These are phyloP conservation scores for Mycosphaerella sp. DNA, from an alignment of 2,329 filamentous ascomycete species.

Conservation along the genomic window DNA sequence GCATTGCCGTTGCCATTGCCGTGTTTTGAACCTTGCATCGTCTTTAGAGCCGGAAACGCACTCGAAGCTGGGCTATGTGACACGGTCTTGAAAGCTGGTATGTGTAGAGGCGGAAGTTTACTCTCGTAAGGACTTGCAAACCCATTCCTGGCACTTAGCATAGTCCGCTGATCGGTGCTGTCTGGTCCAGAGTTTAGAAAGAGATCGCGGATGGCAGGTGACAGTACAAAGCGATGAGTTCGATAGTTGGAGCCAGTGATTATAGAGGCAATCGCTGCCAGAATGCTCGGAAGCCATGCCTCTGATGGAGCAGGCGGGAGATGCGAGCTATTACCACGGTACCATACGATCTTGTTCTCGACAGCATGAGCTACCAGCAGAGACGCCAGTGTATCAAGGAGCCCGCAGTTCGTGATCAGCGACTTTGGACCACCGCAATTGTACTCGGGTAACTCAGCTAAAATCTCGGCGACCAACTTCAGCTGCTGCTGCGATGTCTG, in stretches of 20 bases:
- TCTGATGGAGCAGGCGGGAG: slow-evolving; percentile 51
- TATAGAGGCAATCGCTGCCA: slow-evolving; percentile 72
- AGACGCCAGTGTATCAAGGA: slow-evolving; percentile 71
- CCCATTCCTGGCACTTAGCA: slow-evolving; percentile 25
- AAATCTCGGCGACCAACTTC: slow-evolving; percentile 52
- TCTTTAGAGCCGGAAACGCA: slow-evolving; percentile 41
- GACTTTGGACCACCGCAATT: slow-evolving; percentile 53
- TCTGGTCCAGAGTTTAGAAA: slow-evolving; percentile 23
- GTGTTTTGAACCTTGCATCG: slow-evolving; percentile 25
- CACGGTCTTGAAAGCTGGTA: slow-evolving; percentile 36
- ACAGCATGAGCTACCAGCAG: slow-evolving; percentile 60
- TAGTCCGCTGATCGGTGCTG: slow-evolving; percentile 22
- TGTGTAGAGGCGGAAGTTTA: slow-evolving; percentile 36
- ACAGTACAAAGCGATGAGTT: slow-evolving; percentile 52
- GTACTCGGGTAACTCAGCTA: slow-evolving; percentile 60
- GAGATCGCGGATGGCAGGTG: slow-evolving; percentile 43
- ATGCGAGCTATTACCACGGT: slow-evolving; percentile 21
- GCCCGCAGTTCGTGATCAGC: slow-evolving; percentile 62
- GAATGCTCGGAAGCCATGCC: slow-evolving; percentile 57
- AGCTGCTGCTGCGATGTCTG: slow-evolving; percentile 57
- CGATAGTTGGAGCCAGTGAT: slow-evolving; percentile 73
- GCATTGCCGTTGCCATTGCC: slow-evolving; percentile 10
- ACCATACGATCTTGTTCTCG: slow-evolving; percentile 24
- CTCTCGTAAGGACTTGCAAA: slow-evolving; percentile 22
- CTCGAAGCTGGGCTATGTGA: slow-evolving; percentile 35